Evolutionary conservation across 1,139 yeast species (phyloP), one percentile per base, ranked within the genome.

Genomic region (Protomyces inouyei): DNA sequence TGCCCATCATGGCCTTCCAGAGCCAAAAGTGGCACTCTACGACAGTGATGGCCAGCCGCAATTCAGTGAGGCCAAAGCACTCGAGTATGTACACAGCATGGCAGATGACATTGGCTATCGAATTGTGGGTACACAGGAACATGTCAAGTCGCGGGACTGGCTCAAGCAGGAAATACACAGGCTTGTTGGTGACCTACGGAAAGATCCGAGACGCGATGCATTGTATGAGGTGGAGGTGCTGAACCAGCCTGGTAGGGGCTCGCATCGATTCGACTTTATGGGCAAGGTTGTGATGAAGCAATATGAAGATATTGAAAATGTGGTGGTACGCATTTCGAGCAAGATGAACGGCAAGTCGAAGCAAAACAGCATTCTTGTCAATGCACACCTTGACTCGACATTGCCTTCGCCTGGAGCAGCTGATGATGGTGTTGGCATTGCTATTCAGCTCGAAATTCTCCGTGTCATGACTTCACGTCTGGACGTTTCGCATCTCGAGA

Each of bases 331-430:
- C 18, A 25, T 64, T 25, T 57, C 64, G 36, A 46, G 57, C 21
- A 48, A 55, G 52, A 52, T 46, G 40, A 60, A 64, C 28, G 60
- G 52, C 12, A 38, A 36, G 9, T 57, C 61, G 14, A 64, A 64
- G 64, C 54, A 51, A 14, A 55, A 64, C 28, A 55, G 64, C n/a
- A 35, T 64, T 14, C 56, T 64, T 21, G 53, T 64, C 25, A 64
- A 64, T 40, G 66, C 66, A n/a, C 66, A 64, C 35, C 23, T 64
- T 40, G 66, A 64, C 40, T 59, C 64, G 18, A 64, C 66, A 12
- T 18, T 64, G 57, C 66, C 66, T 8, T 52, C 60, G 21, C 66
- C 66, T n/a, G 66, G 66, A 12, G 66, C 66, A 9, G 63, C 66
- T 6, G 66, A 64, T 36, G 66, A 64, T 46, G 66, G 64, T 46